Evolutionary conservation across 306 rosid species (phyloP), one percentile per base, ranked within the genome.

Genomic region (Datisca glomerata): DNA sequence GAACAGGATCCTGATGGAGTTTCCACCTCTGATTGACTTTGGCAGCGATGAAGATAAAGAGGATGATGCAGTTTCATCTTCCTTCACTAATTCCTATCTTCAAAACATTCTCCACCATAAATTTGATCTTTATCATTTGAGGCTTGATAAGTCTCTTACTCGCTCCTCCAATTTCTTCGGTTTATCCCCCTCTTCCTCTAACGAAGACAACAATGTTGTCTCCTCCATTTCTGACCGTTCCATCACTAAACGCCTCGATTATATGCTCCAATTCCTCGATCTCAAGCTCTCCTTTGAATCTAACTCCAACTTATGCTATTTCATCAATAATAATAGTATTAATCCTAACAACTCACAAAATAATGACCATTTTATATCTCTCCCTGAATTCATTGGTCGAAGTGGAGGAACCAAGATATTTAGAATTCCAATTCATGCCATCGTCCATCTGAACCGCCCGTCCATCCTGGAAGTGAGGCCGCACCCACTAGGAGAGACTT

Each of bases 221-320:
- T 50, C 85, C 11, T 62, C 77, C 39, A 37, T 35, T 21, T 68
- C 76, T 8, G 66, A 80, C 54, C 71, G 67, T 24, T 80, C 80
- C 61, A 78, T 94, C 16, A 71, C 77, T 57, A 74, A 58, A 39
- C 94, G 95, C 36, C 85, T 89, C 45, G 81, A 89, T 22, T 68
- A 59, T 53, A 77, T 89, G 93, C 95, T 83, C 23, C 95, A 83
- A 37, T 89, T 89, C 51, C 91, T 83, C 28, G 93, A 89, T 57
- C 81, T 89, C 23, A 79, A 80, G 55, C 80, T 89, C 59, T 74
- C 74, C 35, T 31, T 32, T 20, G 23, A 35, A 21, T 33, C 47
- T 14, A 17, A 12, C 28, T 15, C 34, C n/a, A 31, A 14, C n/a
- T 31, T 14, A 31, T 12, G n/a, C n/a, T 31, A 14, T 44, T 19